Evolutionary conservation across 345 rosid species (phyloP), one percentile per base, ranked within the genome.

Genomic region (Syzygium oleosum): DNA sequence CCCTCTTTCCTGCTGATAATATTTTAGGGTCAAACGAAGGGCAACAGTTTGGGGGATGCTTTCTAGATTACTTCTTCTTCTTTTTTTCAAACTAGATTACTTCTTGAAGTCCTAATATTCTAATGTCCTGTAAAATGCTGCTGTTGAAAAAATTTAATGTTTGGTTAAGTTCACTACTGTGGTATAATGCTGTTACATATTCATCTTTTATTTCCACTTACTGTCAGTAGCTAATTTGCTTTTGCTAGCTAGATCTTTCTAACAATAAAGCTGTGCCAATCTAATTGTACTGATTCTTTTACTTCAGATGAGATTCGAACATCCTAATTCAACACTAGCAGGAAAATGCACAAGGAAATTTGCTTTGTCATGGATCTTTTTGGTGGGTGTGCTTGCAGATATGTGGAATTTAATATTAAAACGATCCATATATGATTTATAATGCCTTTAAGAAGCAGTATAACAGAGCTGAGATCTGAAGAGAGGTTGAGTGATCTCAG

Each of bases 371-470:
- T 10, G 14, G 23, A 19, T 38, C 4, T 73, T 68, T 38, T 3
- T 73, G 0, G 83, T 17, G 83, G 49, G 25, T 34, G 59, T 73
- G 49, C 7, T 73, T 73, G 2, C 8, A 0, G 23, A 38, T 34
- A 31, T 34, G 46, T 15, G 46, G 49, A 1, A 73, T 0, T 73
- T 11, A 73, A 73, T 19, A 73, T 73, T 34, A 9, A 38, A 34
- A 27, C 38, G 83, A 38, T 73, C 27, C 83, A 73, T 1, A 73
- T 21, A 27, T 73, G 25, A 38, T 73, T 15, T 9, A 38, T 0
- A 38, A 73, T 73, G 49, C 83, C 83, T 73, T 9, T 1, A 38
- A 73, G 38, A 73, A 19, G 27, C 49, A 73, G 83, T 31, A 22
- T 73, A 38, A 2, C 49, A 38, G 25, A 10, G 49, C 4, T 1